Evolutionary conservation across 129 eudicot species (phyloP).

Genomic region (Artemisia annua): DNA sequence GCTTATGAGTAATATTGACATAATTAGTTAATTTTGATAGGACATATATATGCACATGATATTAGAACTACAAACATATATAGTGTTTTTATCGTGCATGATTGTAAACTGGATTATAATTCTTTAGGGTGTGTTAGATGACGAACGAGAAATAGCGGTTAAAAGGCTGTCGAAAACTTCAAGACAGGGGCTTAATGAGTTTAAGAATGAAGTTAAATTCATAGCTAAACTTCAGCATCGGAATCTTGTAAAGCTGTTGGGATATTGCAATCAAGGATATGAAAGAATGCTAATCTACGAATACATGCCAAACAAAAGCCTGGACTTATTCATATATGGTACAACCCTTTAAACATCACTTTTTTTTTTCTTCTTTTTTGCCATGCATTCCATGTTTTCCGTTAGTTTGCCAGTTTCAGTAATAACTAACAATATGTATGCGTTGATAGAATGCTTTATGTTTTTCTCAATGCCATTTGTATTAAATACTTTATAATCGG

Average conservation of each 20-base stretch:
- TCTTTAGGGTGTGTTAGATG: slow-evolving; percentile 21
- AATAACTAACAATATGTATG: too few species aligned
- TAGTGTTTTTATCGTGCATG: neutral
- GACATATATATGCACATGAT: too few species aligned
- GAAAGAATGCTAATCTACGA: slow-evolving; percentile 33
- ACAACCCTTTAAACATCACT: neutral
- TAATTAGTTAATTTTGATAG: too few species aligned
- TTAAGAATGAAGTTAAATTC: slow-evolving; percentile 41
- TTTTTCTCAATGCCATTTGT: too few species aligned
- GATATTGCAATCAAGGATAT: slow-evolving; percentile 37
- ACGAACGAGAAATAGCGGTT: slow-evolving; percentile 42
- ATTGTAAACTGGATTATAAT: too few species aligned
- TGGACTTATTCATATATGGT: slow-evolving; percentile 32
- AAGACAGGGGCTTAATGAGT: slow-evolving; percentile 43
- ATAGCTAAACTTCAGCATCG: slow-evolving; percentile 49
- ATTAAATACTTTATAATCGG: neutral
- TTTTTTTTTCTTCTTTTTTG: too few species aligned
- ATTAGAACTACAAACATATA: too few species aligned
- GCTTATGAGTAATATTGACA: too few species aligned
- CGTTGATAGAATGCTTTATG: too few species aligned
- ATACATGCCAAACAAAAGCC: slow-evolving; percentile 26
- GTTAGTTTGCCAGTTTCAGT: too few species aligned
- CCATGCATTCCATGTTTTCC: too few species aligned
- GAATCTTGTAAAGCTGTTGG: slow-evolving; percentile 44
- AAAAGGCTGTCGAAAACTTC: slow-evolving; percentile 42